phyloP scores from a whole-genome alignment of 2,329 filamentous ascomycete genomes.

The Microdochium trichocladiopsis region DNA sequence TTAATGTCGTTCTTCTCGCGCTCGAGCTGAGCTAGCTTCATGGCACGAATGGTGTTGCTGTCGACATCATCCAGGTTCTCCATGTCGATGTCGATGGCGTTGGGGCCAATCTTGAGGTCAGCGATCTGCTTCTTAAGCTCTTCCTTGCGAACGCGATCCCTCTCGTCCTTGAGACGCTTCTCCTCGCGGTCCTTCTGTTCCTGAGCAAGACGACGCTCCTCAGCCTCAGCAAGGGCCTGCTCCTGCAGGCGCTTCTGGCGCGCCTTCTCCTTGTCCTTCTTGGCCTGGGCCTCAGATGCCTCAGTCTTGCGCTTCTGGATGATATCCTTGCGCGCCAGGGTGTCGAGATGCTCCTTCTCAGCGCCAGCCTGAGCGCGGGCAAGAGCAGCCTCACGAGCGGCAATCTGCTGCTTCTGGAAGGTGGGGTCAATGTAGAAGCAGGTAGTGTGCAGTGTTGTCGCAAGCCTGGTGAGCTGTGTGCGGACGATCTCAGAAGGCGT shows the following conservation, averaged over 20 bases:
- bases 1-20: slow-evolving; percentile 96
- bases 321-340: slow-evolving; percentile 76
- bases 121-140: slow-evolving; percentile 89
- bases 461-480: slow-evolving; percentile 84
- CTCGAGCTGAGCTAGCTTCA: slow-evolving; percentile 93
- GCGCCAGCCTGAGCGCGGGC: slow-evolving; percentile 78
- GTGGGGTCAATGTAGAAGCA: slow-evolving; percentile 92
- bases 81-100: slow-evolving; percentile 67
- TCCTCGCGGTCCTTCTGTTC: slow-evolving; percentile 89
- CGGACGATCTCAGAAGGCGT: slow-evolving; percentile 97
- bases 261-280: slow-evolving; percentile 88
- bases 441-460: slow-evolving; percentile 85
- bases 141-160: slow-evolving; percentile 83
- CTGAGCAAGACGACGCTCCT: slow-evolving; percentile 80
- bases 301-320: slow-evolving; percentile 98
- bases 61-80: slow-evolving; percentile 82
- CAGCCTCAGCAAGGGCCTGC: slow-evolving; percentile 82
- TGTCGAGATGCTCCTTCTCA: slow-evolving; percentile 85
- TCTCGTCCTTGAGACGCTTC: slow-evolving; percentile 78
- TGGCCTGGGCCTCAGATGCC: slow-evolving; percentile 80
- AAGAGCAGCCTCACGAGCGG: slow-evolving; percentile 73
- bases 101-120: slow-evolving; percentile 84
- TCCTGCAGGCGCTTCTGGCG: slow-evolving; percentile 80
- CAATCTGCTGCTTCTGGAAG: slow-evolving; percentile 74
- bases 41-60: slow-evolving; percentile 80